Percentiles rank a stretch among this genome's conserved stretches.
phyloP scores from a whole-genome alignment of 306 rosid genomes.

The Cucumis melo region DNA sequence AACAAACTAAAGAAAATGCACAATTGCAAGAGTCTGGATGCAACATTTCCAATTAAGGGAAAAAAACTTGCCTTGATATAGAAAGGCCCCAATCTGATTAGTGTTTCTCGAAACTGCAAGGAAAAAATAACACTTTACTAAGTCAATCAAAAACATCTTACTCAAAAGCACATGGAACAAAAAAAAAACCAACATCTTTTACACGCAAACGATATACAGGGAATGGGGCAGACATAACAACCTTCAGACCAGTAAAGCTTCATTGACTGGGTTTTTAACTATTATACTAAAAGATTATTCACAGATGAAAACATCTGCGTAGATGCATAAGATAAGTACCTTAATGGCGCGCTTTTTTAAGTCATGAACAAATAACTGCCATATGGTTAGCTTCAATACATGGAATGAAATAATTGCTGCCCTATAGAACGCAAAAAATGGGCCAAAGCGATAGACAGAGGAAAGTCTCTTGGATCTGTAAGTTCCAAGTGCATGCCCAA shows the following conservation, averaged over 20 bases:
- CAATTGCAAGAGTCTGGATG: not conserved
- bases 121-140: not conserved
- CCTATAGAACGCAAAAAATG: slow-evolving; percentile 80
- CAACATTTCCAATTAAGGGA: slow-evolving; percentile 3
- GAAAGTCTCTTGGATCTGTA: slow-evolving; percentile 53
- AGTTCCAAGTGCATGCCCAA: slow-evolving; percentile 65
- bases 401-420: slow-evolving; percentile 77
- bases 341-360: slow-evolving; percentile 51
- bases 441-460: slow-evolving; percentile 51
- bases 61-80: slow-evolving; percentile 64
- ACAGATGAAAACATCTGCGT: not conserved
- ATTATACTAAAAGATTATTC: not conserved
- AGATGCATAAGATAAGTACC: slow-evolving; percentile 24
- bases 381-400: slow-evolving; percentile 56
- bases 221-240: slow-evolving; percentile 1
- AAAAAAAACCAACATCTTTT: not conserved
- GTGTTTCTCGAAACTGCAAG: slow-evolving; percentile 92
- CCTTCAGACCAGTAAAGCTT: not conserved
- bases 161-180: not conserved
- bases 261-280: not conserved
- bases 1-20: not conserved
- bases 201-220: not conserved
- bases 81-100: slow-evolving; percentile 92
- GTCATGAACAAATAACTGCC: slow-evolving; percentile 64
- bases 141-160: slow-evolving; percentile 9